These are phyloP conservation scores for Stentor coeruleus DNA, from an alignment of 73 alveolate species.

Conservation along the genomic window DNA sequence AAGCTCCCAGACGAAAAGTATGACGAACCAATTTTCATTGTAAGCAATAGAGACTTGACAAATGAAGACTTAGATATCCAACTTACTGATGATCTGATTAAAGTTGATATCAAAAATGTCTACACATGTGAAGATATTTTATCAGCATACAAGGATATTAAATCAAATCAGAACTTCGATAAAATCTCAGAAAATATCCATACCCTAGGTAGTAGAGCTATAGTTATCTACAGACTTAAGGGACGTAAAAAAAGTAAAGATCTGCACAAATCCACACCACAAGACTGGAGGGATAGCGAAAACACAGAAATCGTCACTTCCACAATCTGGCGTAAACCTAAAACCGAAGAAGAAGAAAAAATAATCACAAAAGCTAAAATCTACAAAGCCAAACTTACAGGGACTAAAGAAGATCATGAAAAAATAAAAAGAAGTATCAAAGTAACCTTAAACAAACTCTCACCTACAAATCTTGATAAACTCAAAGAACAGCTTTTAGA, in stretches of 20 bases:
- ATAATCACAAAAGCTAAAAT: not conserved
- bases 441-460: slow-evolving; percentile 22
- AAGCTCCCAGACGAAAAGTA: not conserved
- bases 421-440: slow-evolving; percentile 13
- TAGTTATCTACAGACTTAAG: not conserved
- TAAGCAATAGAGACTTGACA: not conserved
- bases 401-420: slow-evolving; percentile 24
- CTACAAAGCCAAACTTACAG: not conserved
- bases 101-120: not conserved
- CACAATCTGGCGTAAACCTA: slow-evolving; percentile 14
- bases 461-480: slow-evolving; percentile 27
- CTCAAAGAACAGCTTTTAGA: slow-evolving; percentile 10
- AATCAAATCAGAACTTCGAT: not conserved
- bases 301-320: not conserved
- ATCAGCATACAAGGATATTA: not conserved
- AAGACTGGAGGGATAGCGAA: slow-evolving; percentile 19
- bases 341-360: slow-evolving; percentile 12
- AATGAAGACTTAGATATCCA: not conserved
- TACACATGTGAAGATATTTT: slow-evolving; percentile 1
- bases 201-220: not conserved
- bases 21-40: not conserved
- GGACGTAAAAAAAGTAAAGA: not conserved
- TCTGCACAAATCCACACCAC: not conserved
- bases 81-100: not conserved
- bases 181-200: not conserved